Evolutionary conservation across 768 basidiomycete genomes (phyloP).

Genomic region (Lactarius quietus): DNA sequence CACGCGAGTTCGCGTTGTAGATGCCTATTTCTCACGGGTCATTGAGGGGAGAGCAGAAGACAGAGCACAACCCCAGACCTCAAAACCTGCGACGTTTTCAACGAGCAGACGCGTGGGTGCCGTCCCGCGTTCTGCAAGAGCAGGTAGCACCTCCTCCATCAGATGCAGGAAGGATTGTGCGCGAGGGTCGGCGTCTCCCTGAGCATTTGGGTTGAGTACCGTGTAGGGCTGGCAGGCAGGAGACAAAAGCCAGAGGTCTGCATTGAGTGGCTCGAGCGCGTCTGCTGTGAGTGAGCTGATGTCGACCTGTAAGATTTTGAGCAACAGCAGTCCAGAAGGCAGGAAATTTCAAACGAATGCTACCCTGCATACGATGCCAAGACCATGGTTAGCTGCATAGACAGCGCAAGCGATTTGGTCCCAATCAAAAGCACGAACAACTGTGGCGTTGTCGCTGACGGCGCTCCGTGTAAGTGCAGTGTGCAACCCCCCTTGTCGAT

Average conservation of each 20-base stretch:
- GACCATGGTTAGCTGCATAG: conserved; percentile 59
- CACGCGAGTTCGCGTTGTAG: conserved; percentile 57
- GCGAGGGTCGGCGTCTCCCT: conserved; percentile 68
- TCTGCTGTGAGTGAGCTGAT: conserved; percentile 54
- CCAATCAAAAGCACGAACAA: conserved; percentile 79
- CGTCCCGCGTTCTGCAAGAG: conserved; percentile 40
- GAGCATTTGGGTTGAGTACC: conserved; percentile 66
- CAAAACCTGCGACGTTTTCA: conserved; percentile 83
- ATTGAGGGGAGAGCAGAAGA: background rate
- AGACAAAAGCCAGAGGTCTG: conserved; percentile 73
- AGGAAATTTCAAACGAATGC: conserved; percentile 13
- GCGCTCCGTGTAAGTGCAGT: conserved; percentile 55
- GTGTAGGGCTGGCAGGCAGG: conserved; percentile 87
- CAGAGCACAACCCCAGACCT: conserved; percentile 42
- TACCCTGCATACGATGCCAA: conserved; percentile 50
- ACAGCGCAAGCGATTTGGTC: conserved; percentile 71
- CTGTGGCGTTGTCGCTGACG: conserved; percentile 36
- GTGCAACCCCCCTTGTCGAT: conserved; percentile 62
- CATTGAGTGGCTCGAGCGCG: conserved; percentile 44
- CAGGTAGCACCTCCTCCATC: conserved; percentile 57
- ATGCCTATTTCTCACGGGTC: conserved; percentile 43
- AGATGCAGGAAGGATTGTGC: conserved; percentile 75
- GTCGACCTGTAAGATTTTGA: conserved; percentile 44
- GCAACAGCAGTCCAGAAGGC: background rate
- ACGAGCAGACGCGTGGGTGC: conserved; percentile 62